Conservation (phyloP, 2,329 filamentous ascomycete genomes). For the Pseudopyricularia javanii region DNA sequence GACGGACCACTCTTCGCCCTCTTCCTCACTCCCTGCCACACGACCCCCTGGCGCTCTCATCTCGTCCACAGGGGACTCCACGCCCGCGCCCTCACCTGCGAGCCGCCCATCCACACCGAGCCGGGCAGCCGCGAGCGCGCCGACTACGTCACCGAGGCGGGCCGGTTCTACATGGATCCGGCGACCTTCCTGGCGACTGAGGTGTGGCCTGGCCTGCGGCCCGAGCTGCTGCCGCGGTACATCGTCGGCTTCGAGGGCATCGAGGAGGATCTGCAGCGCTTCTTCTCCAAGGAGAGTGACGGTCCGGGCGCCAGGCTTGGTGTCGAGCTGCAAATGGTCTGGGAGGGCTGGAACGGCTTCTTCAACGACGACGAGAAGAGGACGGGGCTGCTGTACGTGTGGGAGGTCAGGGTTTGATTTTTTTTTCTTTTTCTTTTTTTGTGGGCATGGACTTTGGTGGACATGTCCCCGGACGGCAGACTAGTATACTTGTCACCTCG, state of each 20-base stretch:
- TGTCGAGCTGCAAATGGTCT: conserved; percentile 32
- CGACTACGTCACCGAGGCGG: conserved; percentile 76
- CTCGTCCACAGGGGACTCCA: conserved; percentile 62
- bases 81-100: conserved; percentile 80
- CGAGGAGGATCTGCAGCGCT: conserved; percentile 30
- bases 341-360: conserved; percentile 46
- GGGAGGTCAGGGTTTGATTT: conserved; percentile 23
- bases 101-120: conserved; percentile 63
- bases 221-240: conserved; percentile 34
- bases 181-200: conserved; percentile 39
- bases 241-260: conserved; percentile 51
- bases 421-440: no score
- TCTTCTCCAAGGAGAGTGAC: conserved; percentile 24
- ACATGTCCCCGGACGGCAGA: no score
- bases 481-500: no score
- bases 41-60: conserved; percentile 87
- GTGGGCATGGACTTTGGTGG: no score
- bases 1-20: conserved; percentile 42
- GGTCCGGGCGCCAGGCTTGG: conserved; percentile 25
- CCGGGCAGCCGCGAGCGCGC: conserved; percentile 49
- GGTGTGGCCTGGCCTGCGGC: conserved; percentile 27
- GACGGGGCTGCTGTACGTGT: conserved; percentile 44
- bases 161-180: conserved; percentile 69
- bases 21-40: conserved; percentile 93
- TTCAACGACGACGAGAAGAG: conserved; percentile 51